Evolutionary conservation across 176 grass and related monocot genomes (phyloP), one percentile per base, ranked within the genome.

Genomic region (Stipa capillata): DNA sequence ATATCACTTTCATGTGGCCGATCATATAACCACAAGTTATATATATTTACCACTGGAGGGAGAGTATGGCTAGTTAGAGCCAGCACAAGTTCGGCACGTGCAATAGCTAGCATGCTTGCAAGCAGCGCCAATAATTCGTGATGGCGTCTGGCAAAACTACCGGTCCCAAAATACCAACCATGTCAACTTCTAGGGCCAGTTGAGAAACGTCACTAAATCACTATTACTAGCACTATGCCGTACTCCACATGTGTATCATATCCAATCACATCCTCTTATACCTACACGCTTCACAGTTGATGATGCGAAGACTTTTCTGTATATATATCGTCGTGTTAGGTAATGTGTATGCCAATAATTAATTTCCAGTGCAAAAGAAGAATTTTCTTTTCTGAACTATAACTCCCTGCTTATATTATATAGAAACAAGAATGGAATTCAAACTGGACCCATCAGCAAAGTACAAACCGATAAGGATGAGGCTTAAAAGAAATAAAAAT

Each of bases 121-220:
- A 29, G 40, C 65, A 13, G 15, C 48, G n/a, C 12, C 69, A 80
- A 74, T 80, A 42, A 42, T 80, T 58, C 74, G n/a, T 49, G 44
- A 67, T 80, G 34, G 59, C 36, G 77, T 57, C 56, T 11, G 39
- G 33, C 15, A 86, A 74, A 48, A 53, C 20, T 80, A 69, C 69
- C 80, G 53, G 24, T 73, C 62, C 69, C 78, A 76, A 75, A 50
- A 41, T 18, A 53, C 79, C 65, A 83, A 79, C 33, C 17, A 37
- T 55, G 65, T 90, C 84, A 52, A 70, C 43, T 79, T 83, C 59
- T 14, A 83, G 68, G 82, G 55, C 56, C 65, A 83, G 74, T 73
- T 65, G 37, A 72, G 63, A 48, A 4, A n/a, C 58, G 69, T 78
- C 57, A 11, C 64, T 23, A 16, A n/a, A n/a, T n/a, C n/a, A n/a